Conservation (phyloP, 2,329 filamentous ascomycete genomes). For the Pseudocercospora eumusae region DNA sequence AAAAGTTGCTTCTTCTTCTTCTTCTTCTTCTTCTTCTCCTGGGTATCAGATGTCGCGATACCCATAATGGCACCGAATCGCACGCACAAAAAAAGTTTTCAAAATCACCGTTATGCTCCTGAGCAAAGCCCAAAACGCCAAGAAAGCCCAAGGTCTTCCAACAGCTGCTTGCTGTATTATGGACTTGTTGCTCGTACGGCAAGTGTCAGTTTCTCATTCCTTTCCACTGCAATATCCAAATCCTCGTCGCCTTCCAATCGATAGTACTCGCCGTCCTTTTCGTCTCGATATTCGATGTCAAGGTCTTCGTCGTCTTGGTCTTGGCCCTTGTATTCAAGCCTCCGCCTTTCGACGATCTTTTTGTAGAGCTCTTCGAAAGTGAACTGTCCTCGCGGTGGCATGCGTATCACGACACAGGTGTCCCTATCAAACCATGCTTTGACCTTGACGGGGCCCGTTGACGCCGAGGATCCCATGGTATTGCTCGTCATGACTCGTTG, state of each 20-base stretch:
- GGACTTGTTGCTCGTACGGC: constrained; percentile 41
- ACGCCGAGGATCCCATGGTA: constrained; percentile 25
- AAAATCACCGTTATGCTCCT: neutral
- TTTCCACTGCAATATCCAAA: constrained; percentile 73
- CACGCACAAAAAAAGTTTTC: neutral
- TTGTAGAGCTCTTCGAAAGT: constrained; percentile 75
- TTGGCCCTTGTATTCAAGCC: constrained; percentile 56
- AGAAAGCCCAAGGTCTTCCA: neutral
- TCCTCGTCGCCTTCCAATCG: constrained; percentile 78
- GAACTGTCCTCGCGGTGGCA: constrained; percentile 70
- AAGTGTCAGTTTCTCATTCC: constrained; percentile 85
- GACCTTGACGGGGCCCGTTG: constrained; percentile 67
- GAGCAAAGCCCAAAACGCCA: neutral
- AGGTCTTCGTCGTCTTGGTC: constrained; percentile 55
- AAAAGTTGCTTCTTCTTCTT: neutral
- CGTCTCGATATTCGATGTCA: constrained; percentile 82
- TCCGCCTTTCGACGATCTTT: constrained; percentile 81
- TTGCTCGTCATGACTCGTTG: constrained; percentile 24
- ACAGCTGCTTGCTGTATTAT: constrained; percentile 2
- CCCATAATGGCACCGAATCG: neutral
- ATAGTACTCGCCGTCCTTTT: constrained; percentile 72
- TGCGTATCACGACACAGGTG: constrained; percentile 87
- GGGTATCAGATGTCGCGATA: neutral
- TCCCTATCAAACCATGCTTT: constrained; percentile 87
- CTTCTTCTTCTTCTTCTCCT: neutral